A percentile compares a stretch with the other conserved stretches of the same genome.
phyloP scores from a whole-genome alignment of 208 protist species.

The Wallacemonas sp. region DNA sequence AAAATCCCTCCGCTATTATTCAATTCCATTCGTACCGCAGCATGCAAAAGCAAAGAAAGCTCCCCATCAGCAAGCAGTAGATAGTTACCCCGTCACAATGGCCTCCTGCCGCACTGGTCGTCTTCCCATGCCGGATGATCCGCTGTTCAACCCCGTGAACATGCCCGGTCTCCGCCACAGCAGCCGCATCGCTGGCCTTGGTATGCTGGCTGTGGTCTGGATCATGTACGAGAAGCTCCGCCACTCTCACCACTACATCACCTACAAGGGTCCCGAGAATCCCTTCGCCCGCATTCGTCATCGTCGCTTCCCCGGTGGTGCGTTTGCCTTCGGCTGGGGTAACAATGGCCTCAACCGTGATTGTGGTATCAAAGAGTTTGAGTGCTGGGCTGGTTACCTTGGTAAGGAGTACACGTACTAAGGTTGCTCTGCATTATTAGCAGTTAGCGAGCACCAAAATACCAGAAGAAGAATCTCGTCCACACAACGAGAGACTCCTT shows the following conservation, averaged over 20 bases:
- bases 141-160: slow-evolving; percentile 55
- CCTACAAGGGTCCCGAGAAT: slow-evolving; percentile 84
- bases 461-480: background rate
- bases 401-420: slow-evolving; percentile 57
- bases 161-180: slow-evolving; percentile 59
- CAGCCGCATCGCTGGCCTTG: slow-evolving; percentile 58
- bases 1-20: no score
- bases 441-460: background rate
- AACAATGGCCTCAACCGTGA: slow-evolving; percentile 91
- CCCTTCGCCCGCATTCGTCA: slow-evolving; percentile 80
- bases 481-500: no score
- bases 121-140: slow-evolving; percentile 83
- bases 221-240: slow-evolving; percentile 84
- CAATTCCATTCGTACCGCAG: no score
- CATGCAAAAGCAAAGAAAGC: background rate
- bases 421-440: background rate
- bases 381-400: slow-evolving; percentile 88
- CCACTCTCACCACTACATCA: slow-evolving; percentile 79
- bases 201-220: slow-evolving; percentile 67
- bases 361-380: slow-evolving; percentile 84
- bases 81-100: slow-evolving; percentile 24
- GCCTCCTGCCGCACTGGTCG: slow-evolving; percentile 78
- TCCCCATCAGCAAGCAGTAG: background rate
- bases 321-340: slow-evolving; percentile 84
- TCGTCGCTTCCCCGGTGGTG: slow-evolving; percentile 75